Evolutionary conservation across 495 filamentous ascomycete genomes (phyloP).

Genomic region (Talaromyces stipitatus): DNA sequence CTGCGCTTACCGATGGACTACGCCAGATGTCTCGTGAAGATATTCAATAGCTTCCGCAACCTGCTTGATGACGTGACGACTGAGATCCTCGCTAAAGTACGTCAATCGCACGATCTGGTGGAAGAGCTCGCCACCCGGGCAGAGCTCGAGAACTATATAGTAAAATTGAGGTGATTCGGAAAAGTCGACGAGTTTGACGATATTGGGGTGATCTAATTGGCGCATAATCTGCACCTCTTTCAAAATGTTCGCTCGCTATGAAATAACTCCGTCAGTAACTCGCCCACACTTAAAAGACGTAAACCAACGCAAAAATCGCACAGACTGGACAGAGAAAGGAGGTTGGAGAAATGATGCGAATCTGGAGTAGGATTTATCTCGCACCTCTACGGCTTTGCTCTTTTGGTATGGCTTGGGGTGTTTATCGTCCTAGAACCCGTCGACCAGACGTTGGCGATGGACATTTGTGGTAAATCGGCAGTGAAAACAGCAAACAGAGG

Average conservation of each 20-base stretch:
- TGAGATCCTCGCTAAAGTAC: slow-evolving; percentile 95
- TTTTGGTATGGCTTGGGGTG: slow-evolving; percentile 95
- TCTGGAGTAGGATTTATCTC: slow-evolving; percentile 39
- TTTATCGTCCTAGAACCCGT: slow-evolving; percentile 61
- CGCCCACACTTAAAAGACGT: slow-evolving; percentile 5
- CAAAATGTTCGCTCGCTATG: slow-evolving; percentile 87
- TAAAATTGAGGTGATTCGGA: slow-evolving; percentile 92
- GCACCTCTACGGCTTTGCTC: slow-evolving; percentile 95
- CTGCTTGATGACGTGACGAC: slow-evolving; percentile 87
- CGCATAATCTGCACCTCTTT: slow-evolving; percentile 99
- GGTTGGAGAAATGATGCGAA: slow-evolving; percentile 23
- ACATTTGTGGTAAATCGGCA: slow-evolving; percentile 6
- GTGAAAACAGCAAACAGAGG: slow-evolving; percentile 11
- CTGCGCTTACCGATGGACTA: slow-evolving; percentile 85
- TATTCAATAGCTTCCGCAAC: slow-evolving; percentile 92
- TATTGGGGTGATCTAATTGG: slow-evolving; percentile 89
- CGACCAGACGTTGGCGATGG: slow-evolving; percentile 30
- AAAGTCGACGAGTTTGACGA: slow-evolving; percentile 88
- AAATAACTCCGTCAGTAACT: neutral
- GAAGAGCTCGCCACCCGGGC: slow-evolving; percentile 92
- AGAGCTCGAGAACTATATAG: slow-evolving; percentile 93
- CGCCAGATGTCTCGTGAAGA: slow-evolving; percentile 86
- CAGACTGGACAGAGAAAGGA: slow-evolving; percentile 6
- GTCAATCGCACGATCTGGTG: slow-evolving; percentile 98
- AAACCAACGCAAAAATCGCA: slow-evolving; percentile 5